Evolutionary conservation across 192 early-diverging fungal species (phyloP).

Genomic region (Backusella tuberculispora): DNA sequence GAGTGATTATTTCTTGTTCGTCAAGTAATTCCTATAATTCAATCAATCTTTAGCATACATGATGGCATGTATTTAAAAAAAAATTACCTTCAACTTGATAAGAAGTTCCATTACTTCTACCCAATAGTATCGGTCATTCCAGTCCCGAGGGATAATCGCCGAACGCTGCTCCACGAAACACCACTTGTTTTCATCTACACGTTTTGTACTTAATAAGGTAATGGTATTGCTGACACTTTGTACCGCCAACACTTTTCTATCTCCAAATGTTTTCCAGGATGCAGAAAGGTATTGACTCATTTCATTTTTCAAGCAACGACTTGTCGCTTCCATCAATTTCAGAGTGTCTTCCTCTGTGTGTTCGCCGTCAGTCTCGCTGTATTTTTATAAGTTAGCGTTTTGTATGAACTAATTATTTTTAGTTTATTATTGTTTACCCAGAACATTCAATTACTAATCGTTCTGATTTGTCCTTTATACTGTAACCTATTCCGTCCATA

Average conservation of each 20-base stretch:
- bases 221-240: conserved; percentile 6
- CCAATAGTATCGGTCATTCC: conserved; percentile 2
- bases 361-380: neutral
- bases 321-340: conserved; percentile 20
- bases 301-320: conserved; percentile 7
- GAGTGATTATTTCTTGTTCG: neutral
- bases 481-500: conserved; percentile 17
- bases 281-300: conserved; percentile 16
- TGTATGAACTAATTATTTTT: neutral
- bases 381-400: conserved; percentile 12
- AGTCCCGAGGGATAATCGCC: conserved; percentile 3
- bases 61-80: neutral
- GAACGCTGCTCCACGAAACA: conserved; percentile 14
- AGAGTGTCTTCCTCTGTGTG: conserved; percentile 23
- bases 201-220: conserved; percentile 8
- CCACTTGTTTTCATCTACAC: neutral
- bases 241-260: conserved; percentile 6
- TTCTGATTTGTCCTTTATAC: neutral
- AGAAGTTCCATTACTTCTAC: neutral
- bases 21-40: neutral
- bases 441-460: neutral
- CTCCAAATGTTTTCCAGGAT: conserved; percentile 20
- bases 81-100: neutral
- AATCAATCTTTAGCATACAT: neutral
- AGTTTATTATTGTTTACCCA: conserved; percentile 18